Evolutionary conservation across 345 rosid genomes (phyloP).

Genomic region (Hevea brasiliensis): DNA sequence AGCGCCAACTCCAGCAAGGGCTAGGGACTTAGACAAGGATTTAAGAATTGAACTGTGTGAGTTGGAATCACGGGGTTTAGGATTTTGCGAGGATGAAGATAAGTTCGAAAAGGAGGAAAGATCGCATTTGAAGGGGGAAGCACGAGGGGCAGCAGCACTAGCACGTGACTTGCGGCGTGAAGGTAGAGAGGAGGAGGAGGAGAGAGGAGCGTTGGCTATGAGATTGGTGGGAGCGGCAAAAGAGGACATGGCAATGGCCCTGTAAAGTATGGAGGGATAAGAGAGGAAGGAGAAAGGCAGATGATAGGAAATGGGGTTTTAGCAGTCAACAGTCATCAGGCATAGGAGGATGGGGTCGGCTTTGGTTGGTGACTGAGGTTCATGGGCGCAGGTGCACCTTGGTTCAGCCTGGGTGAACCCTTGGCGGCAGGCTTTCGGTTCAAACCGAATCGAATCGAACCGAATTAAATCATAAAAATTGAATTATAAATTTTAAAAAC

Average conservation of each 20-base stretch:
- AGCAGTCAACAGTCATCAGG: neutral
- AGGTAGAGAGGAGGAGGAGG: constrained; percentile 14
- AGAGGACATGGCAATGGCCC: constrained; percentile 31
- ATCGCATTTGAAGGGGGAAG: constrained; percentile 24
- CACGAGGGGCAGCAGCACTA: constrained; percentile 10
- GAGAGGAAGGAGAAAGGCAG: neutral
- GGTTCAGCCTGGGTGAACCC: too few species aligned
- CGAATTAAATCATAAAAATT: too few species aligned
- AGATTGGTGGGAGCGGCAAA: constrained; percentile 20
- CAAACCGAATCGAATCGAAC: too few species aligned
- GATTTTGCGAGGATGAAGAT: constrained; percentile 19
- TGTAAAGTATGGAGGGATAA: neutral
- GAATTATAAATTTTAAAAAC: too few species aligned
- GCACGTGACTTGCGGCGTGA: constrained; percentile 19
- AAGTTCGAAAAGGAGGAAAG: constrained; percentile 5
- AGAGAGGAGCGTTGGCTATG: constrained; percentile 19
- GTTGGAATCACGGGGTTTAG: constrained; percentile 5
- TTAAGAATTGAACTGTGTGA: constrained; percentile 25
- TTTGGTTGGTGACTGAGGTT: neutral
- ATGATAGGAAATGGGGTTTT: neutral
- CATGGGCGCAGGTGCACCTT: neutral
- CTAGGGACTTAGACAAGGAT: constrained; percentile 43
- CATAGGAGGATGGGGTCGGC: too few species aligned
- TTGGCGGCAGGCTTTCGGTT: too few species aligned
- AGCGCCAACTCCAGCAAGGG: constrained; percentile 38